A percentile compares a stretch with the other conserved stretches of the same genome.
Evolutionary conservation across 352 stramenopile species (phyloP).

Genomic region (Thraustochytrium striatum): DNA sequence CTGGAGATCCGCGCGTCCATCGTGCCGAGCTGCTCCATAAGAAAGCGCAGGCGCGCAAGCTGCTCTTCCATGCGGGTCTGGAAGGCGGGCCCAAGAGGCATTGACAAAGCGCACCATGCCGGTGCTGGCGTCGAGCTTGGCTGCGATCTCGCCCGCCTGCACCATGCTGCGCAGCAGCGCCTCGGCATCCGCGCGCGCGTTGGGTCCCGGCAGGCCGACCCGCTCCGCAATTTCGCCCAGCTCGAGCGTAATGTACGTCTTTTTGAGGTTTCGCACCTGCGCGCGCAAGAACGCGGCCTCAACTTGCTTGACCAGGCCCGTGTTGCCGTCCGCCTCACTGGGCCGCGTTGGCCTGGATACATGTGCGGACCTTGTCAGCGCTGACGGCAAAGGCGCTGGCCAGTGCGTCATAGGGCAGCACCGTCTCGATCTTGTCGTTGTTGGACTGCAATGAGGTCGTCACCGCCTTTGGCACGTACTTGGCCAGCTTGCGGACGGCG

Average conservation of each 20-base stretch:
- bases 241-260: background rate
- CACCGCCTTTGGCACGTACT: background rate
- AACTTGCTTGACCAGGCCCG: conserved; percentile 27
- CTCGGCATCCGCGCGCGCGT: background rate
- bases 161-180: background rate
- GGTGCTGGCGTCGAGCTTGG: background rate
- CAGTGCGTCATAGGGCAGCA: background rate
- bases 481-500: background rate
- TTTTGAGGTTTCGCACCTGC: background rate
- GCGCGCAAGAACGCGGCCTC: conserved; percentile 1
- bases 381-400: background rate
- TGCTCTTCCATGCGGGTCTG: background rate
- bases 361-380: background rate
- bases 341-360: background rate
- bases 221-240: background rate
- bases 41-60: background rate
- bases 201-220: background rate
- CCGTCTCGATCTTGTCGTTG: background rate
- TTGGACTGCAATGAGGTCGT: background rate
- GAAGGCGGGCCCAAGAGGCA: background rate
- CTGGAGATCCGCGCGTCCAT: background rate
- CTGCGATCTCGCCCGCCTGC: background rate
- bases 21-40: conserved; percentile 9
- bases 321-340: background rate
- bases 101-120: background rate